Evolutionary conservation across 179 eudicot species (phyloP), one percentile per base, ranked within the genome.

Genomic region (Drosera spatulata): DNA sequence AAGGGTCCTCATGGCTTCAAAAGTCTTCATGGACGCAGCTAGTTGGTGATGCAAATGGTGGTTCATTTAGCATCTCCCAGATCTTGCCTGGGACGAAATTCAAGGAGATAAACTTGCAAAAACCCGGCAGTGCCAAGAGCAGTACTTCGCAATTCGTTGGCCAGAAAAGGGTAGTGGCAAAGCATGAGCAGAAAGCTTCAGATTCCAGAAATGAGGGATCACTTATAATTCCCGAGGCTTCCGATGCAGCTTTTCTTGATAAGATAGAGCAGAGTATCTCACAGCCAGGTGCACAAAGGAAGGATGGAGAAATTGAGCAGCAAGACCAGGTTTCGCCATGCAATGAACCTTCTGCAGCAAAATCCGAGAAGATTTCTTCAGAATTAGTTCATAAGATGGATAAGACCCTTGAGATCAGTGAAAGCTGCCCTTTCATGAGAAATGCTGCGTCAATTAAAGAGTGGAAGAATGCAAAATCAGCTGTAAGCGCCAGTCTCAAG

Each of bases 11-110:
- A 0, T 86, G 91, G 94, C 51, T 70, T 59, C 82, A 79, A 58
- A 82, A 78, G 65, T 78, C 79, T 10, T 72, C 96, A 1, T 89
- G 95, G 96, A 75, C 76, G 57, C 82, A 84, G 65, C 80, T 86
- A 15, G 78, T 86, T 59, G 63, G 74, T 10, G 66, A 74, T 59
- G 61, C 72, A 57, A 68, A 60, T 62, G 64, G 62, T 44, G 74
- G 79, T 58, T 68, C 94, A 11, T 89, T 89, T 60, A 82, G 84
- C 79, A 69, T 86, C 46, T 70, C 88, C 15, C 91, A 86, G 55
- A 70, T 89, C 63, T 57, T 89, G 64, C 80, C 95, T 0, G 66
- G 55, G 41, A 60, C 59, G 42, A 50, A 66, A 61, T 58, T 72
- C 39, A 64, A 73, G 62, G 76, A 74, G 53, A 83, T 60, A 55